Evolutionary conservation across 2,329 filamentous ascomycete genomes (phyloP), one percentile per base, ranked within the genome.

Genomic region (Cercospora sp.): DNA sequence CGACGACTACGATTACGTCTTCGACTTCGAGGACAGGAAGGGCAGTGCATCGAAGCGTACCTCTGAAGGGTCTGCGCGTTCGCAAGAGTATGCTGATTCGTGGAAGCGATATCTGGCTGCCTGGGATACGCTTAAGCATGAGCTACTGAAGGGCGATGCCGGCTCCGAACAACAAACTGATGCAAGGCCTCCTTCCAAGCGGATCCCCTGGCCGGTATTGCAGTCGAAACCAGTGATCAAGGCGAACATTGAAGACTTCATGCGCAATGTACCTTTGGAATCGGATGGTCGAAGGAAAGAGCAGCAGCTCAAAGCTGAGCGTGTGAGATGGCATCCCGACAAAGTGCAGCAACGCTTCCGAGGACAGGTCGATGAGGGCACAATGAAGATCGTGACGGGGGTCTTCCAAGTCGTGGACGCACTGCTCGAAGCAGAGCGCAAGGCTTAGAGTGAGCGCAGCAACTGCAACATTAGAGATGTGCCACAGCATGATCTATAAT

Each of bases 281-380:
- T 63, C 59, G 5, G 68, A 69, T 7, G 73, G 65, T 1, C 69
- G 68, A 20, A 62, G 64, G 2, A 68, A 87, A 20, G 64, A 80
- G 13, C 82, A 84, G 55, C 78, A 86, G 5, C 83, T 98, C 63
- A 97, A 96, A 80, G 83, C 88, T 5, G 95, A 99, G 82, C 88
- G 95, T 62, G 89, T 98, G 18, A 86, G 93, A 16, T 99, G 95
- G 95, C 95, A 99, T 82, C 95, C 95, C 3, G 95, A 99, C 81
- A 99, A 98, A 83, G 91, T 98, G 65, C 93, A 97, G 82, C 95
- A 97, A 81, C 87, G 89, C 63, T 89, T 96, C 68, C 92, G 93
- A 3, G 88, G 87, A 0, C 83, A 84, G 13, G 87, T 96, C 60
- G 90, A 94, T 59, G 85, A 88, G 26, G 85, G 85, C 3, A 87